These are phyloP conservation scores for Solanum piurae DNA, from an alignment of 257 asterid species.

Conservation along the genomic window DNA sequence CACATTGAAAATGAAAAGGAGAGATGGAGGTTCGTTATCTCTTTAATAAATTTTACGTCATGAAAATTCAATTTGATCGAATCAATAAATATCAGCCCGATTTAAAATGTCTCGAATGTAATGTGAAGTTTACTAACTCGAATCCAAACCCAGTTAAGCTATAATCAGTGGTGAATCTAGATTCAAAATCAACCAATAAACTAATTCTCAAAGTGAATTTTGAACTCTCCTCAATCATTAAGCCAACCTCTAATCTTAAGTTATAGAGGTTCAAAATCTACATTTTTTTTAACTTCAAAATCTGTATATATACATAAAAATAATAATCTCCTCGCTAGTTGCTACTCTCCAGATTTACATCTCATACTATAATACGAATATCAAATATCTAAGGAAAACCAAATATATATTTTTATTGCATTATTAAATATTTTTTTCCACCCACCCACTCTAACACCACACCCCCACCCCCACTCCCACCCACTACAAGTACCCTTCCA, in stretches of 20 bases:
- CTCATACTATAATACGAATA: background rate
- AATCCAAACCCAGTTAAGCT: no score
- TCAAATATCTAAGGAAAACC: background rate
- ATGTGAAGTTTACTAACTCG: background rate
- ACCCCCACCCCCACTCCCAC: background rate
- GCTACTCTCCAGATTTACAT: background rate
- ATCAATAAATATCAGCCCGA: background rate
- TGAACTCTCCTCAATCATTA: background rate
- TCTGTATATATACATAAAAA: no score
- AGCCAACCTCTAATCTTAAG: background rate
- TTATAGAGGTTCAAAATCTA: background rate
- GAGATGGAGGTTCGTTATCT: background rate
- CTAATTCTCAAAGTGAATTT: background rate
- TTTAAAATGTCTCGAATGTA: no score
- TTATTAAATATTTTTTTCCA: background rate
- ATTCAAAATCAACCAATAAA: background rate
- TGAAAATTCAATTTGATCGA: background rate
- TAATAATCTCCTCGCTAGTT: background rate
- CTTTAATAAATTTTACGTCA: background rate
- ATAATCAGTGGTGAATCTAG: background rate
- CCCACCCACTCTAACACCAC: background rate
- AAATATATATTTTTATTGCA: background rate
- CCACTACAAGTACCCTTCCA: slow-evolving; percentile 26
- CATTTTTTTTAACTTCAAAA: no score
- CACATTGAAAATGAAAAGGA: background rate